Evolutionary conservation across 805 yeast genomes (phyloP).

Genomic region (Metschnikowia lachancei): DNA sequence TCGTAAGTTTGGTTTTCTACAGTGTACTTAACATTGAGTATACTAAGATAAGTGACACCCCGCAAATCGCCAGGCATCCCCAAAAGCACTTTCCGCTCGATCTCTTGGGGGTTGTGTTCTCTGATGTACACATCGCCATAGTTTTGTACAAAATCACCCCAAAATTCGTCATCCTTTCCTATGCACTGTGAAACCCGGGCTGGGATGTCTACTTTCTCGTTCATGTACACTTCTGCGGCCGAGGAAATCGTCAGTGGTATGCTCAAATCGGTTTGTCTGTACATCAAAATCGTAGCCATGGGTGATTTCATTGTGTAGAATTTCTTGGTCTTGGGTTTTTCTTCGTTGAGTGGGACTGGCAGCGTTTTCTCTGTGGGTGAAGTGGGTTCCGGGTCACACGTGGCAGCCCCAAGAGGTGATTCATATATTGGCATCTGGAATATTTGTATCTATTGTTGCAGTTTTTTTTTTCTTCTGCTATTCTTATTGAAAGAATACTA

Average conservation of each 20-base stretch:
- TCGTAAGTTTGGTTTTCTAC: constrained; percentile 29
- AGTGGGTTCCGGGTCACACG: not conserved
- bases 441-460: too few relatives aligned
- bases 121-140: constrained; percentile 16
- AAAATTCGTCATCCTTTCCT: constrained; percentile 15
- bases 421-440: constrained; percentile 1
- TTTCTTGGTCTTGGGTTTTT: constrained; percentile 4
- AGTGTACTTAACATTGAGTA: constrained; percentile 30
- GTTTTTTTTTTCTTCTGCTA: too few relatives aligned
- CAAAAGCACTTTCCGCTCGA: constrained; percentile 20
- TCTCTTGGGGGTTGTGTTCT: constrained; percentile 7
- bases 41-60: constrained; percentile 32
- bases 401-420: constrained; percentile 4
- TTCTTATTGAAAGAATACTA: not conserved
- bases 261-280: constrained; percentile 14
- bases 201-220: constrained; percentile 8
- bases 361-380: constrained; percentile 4
- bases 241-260: constrained; percentile 13
- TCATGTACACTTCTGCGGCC: constrained; percentile 15
- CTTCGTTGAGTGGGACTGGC: constrained; percentile 13
- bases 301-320: constrained; percentile 11
- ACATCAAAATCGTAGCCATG: constrained; percentile 11
- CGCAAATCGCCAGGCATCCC: constrained; percentile 35
- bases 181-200: constrained; percentile 1
- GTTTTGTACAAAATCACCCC: constrained; percentile 22